Evolutionary conservation across 495 filamentous ascomycete species (phyloP).

Genomic region (Aspergillus egyptiacus): DNA sequence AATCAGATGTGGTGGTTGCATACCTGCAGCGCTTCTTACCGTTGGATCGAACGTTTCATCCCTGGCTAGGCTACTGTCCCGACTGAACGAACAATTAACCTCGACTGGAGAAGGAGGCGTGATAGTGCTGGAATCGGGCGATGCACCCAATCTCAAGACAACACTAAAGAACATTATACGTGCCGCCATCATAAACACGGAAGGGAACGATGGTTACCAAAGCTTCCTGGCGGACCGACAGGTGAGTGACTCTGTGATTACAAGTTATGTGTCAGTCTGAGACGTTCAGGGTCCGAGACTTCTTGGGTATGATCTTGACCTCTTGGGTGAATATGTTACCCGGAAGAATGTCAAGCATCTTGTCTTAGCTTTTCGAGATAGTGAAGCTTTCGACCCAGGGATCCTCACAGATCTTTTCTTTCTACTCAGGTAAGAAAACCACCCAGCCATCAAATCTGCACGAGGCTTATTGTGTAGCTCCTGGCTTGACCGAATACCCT

Average conservation of each 20-base stretch:
- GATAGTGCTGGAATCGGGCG: slow-evolving; percentile 69
- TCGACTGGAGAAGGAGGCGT: slow-evolving; percentile 45
- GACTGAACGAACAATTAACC: slow-evolving; percentile 54
- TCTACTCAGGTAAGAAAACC: slow-evolving; percentile 59
- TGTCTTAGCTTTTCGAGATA: slow-evolving; percentile 78
- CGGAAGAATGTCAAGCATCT: slow-evolving; percentile 53
- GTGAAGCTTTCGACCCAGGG: slow-evolving; percentile 82
- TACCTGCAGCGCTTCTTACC: slow-evolving; percentile 76
- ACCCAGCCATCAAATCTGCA: not conserved
- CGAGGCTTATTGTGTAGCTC: slow-evolving; percentile 46
- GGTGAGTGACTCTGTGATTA: slow-evolving; percentile 29
- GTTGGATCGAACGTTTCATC: slow-evolving; percentile 83
- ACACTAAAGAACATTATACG: slow-evolving; percentile 77
- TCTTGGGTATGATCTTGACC: slow-evolving; percentile 85
- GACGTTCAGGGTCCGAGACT: slow-evolving; percentile 57
- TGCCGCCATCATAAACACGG: slow-evolving; percentile 55
- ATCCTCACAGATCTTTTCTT: slow-evolving; percentile 72
- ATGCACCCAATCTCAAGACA: slow-evolving; percentile 77
- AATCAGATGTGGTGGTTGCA: slow-evolving; percentile 42
- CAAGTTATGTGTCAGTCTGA: not conserved
- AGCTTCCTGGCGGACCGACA: slow-evolving; percentile 45
- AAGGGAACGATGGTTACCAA: slow-evolving; percentile 40
- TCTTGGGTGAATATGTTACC: slow-evolving; percentile 62
- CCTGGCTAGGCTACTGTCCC: slow-evolving; percentile 60
- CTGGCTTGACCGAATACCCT: slow-evolving; percentile 85